Evolutionary conservation across 768 basidiomycete species (phyloP).

Genomic region (Lactarius deliciosus): DNA sequence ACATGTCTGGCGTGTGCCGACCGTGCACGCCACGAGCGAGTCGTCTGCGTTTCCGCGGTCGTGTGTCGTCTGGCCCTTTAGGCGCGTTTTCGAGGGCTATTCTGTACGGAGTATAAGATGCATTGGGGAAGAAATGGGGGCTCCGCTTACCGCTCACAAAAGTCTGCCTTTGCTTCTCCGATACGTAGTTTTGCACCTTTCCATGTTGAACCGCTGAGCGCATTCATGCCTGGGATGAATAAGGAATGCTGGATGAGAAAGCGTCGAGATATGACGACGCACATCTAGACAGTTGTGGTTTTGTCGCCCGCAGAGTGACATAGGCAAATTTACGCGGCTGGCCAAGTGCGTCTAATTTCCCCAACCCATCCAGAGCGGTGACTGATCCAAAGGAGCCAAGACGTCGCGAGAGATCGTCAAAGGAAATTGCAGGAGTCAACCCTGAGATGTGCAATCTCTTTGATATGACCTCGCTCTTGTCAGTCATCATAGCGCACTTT

Average conservation of each 20-base stretch:
- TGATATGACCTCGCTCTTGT: slow-evolving; percentile 33
- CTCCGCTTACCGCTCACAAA: slow-evolving; percentile 51
- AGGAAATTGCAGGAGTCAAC: slow-evolving; percentile 62
- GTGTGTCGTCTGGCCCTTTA: slow-evolving; percentile 33
- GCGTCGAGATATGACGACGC: slow-evolving; percentile 31
- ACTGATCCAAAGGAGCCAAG: slow-evolving; percentile 69
- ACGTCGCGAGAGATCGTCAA: slow-evolving; percentile 54
- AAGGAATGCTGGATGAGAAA: neutral
- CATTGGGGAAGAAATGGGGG: slow-evolving; percentile 15
- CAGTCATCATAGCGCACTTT: neutral
- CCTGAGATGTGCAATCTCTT: slow-evolving; percentile 77
- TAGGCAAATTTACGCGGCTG: slow-evolving; percentile 71
- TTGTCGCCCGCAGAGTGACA: slow-evolving; percentile 66
- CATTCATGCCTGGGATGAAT: slow-evolving; percentile 56
- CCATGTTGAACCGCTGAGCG: slow-evolving; percentile 80
- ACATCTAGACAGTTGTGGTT: slow-evolving; percentile 65
- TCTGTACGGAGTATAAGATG: slow-evolving; percentile 31
- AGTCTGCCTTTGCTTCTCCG: slow-evolving; percentile 82
- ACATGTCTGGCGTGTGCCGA: slow-evolving; percentile 60
- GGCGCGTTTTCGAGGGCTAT: slow-evolving; percentile 40
- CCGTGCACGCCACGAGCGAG: slow-evolving; percentile 40
- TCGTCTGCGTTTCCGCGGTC: slow-evolving; percentile 46
- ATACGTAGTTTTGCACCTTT: slow-evolving; percentile 84
- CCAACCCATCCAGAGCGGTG: slow-evolving; percentile 68
- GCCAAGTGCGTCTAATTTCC: slow-evolving; percentile 60